Evolutionary conservation across 2,329 filamentous ascomycete genomes (phyloP).

Genomic region (Fusarium dimerum): DNA sequence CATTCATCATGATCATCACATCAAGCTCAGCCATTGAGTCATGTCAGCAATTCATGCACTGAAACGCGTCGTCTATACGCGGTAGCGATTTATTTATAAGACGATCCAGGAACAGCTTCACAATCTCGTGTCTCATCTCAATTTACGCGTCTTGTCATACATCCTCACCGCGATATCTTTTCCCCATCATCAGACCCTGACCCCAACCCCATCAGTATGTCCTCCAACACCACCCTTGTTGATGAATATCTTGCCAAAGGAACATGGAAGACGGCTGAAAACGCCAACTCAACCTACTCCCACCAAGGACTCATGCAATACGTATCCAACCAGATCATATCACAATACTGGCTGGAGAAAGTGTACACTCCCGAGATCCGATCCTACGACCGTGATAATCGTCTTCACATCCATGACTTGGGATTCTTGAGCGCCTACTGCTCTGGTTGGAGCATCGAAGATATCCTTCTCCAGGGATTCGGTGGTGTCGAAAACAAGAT

Average conservation of each 20-base stretch:
- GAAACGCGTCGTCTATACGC: too few relatives aligned
- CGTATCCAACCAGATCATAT: slow-evolving; percentile 26
- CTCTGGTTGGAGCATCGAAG: slow-evolving; percentile 27
- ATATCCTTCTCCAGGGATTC: slow-evolving; percentile 25
- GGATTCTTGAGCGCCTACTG: slow-evolving; percentile 27
- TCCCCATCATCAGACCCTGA: background rate
- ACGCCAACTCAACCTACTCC: slow-evolving; percentile 28
- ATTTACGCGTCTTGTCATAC: background rate
- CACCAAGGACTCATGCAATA: slow-evolving; percentile 28
- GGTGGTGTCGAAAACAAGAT: slow-evolving; percentile 28
- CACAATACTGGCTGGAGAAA: slow-evolving; percentile 26
- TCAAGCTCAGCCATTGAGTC: background rate
- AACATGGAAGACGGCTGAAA: slow-evolving; percentile 25
- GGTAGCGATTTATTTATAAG: too few relatives aligned
- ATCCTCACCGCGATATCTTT: background rate
- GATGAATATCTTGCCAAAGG: slow-evolving; percentile 24
- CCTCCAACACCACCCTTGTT: slow-evolving; percentile 16
- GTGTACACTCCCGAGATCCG: slow-evolving; percentile 24
- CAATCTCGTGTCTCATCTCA: background rate
- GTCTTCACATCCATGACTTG: slow-evolving; percentile 27
- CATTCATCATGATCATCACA: too few relatives aligned
- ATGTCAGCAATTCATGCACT: slow-evolving; percentile 2
- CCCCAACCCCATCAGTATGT: background rate
- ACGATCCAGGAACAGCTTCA: too few relatives aligned
- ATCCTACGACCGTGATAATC: slow-evolving; percentile 16